These are phyloP conservation scores for Panaeolus cyanescens DNA, from an alignment of 768 basidiomycete species.

Conservation along the genomic window DNA sequence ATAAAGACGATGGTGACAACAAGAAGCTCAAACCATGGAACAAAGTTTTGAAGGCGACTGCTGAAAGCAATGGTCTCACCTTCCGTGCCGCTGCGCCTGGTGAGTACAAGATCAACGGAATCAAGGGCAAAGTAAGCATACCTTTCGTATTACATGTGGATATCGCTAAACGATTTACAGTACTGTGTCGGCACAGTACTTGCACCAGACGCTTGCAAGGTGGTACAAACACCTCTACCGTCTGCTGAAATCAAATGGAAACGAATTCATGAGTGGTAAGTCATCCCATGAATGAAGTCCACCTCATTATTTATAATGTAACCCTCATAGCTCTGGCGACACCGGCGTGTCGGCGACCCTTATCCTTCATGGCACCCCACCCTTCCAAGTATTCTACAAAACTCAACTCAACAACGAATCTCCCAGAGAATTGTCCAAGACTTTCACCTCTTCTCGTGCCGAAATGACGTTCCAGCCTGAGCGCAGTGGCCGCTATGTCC, in stretches of 20 bases:
- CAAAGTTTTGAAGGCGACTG: slow-evolving; percentile 56
- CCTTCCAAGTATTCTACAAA: slow-evolving; percentile 83
- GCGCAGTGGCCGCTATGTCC: slow-evolving; percentile 86
- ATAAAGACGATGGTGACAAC: slow-evolving; percentile 33
- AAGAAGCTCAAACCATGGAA: slow-evolving; percentile 58
- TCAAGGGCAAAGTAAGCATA: slow-evolving; percentile 64
- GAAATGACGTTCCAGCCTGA: slow-evolving; percentile 87
- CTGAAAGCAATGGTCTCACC: slow-evolving; percentile 41
- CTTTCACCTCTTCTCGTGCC: slow-evolving; percentile 70
- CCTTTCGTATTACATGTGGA: slow-evolving; percentile 6
- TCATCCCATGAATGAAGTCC: background rate
- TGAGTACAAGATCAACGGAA: slow-evolving; percentile 69
- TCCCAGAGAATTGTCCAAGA: slow-evolving; percentile 57
- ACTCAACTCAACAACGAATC: slow-evolving; percentile 71
- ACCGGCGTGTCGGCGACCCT: slow-evolving; percentile 89
- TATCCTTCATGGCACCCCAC: slow-evolving; percentile 85
- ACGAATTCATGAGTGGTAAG: slow-evolving; percentile 87
- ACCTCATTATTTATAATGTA: slow-evolving; percentile 11
- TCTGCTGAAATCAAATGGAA: slow-evolving; percentile 88
- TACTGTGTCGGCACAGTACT: slow-evolving; percentile 84
- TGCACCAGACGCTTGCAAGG: slow-evolving; percentile 78
- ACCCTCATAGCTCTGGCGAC: slow-evolving; percentile 70
- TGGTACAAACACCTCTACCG: slow-evolving; percentile 75
- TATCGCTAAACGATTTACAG: slow-evolving; percentile 25
- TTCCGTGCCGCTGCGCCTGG: slow-evolving; percentile 66